Conservation (phyloP, 495 filamentous ascomycete species). For the Letharia columbiana region DNA sequence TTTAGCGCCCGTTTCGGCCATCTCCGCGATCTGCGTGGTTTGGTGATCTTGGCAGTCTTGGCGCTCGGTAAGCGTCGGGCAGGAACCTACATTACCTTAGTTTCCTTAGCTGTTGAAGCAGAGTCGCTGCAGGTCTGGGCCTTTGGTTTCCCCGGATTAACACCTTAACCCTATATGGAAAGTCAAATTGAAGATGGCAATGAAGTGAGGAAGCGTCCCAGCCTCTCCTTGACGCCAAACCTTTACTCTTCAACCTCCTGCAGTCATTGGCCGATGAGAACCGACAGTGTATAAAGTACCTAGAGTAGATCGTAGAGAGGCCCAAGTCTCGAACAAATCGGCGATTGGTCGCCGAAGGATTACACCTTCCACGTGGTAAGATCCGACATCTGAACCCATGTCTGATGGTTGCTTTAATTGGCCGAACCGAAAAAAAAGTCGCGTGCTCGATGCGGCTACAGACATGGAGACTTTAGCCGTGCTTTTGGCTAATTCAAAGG, state of each 20-base stretch:
- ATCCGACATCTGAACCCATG: not conserved
- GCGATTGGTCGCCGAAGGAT: not conserved
- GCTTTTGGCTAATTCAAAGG: not conserved
- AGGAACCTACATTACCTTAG: not conserved
- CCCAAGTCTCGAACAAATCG: not conserved
- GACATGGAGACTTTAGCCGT: not conserved
- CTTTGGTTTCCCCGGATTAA: not conserved
- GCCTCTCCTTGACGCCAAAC: not conserved
- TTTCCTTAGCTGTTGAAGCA: not conserved
- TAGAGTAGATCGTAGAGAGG: too few species aligned
- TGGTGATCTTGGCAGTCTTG: not conserved
- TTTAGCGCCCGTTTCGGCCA: constrained; percentile 10
- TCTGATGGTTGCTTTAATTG: not conserved
- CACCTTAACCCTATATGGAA: not conserved
- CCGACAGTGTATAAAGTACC: too few species aligned
- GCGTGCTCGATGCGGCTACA: not conserved
- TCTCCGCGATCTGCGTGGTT: not conserved
- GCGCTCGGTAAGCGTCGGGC: constrained; percentile 3
- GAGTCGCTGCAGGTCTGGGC: not conserved
- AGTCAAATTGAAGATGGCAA: not conserved
- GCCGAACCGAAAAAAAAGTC: not conserved
- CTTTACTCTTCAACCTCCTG: not conserved
- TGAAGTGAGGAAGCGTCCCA: not conserved
- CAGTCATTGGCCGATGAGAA: too few species aligned
- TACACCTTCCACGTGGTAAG: not conserved